Conservation (phyloP, 2,329 filamentous ascomycete species). For the Fonsecaea pugnacius region DNA sequence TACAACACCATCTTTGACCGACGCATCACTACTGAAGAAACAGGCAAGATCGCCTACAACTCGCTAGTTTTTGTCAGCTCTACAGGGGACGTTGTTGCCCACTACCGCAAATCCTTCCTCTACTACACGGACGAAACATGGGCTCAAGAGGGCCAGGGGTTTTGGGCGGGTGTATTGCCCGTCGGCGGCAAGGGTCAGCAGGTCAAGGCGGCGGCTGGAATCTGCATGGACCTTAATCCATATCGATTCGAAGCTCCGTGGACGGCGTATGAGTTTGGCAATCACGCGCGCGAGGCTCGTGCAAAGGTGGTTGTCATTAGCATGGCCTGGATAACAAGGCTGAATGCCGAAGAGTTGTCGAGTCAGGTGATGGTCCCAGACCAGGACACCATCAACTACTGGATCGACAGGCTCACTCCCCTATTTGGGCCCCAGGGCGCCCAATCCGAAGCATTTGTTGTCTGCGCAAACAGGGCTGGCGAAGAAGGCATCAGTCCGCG, state of each 20-base stretch:
- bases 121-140: conserved; percentile 71
- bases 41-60: conserved; percentile 54
- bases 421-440: conserved; percentile 42
- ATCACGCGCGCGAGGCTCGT: conserved; percentile 53
- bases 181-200: conserved; percentile 36
- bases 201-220: conserved; percentile 52
- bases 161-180: conserved; percentile 41
- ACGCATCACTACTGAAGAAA: conserved; percentile 31
- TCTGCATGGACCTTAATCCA: conserved; percentile 65
- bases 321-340: conserved; percentile 67
- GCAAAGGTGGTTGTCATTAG: conserved; percentile 61
- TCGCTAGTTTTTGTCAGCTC: conserved; percentile 63
- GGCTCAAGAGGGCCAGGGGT: conserved; percentile 57
- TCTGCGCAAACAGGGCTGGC: conserved; percentile 54
- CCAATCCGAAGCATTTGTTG: conserved; percentile 47
- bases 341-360: conserved; percentile 55
- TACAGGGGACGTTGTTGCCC: conserved; percentile 57
- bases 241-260: conserved; percentile 64
- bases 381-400: conserved; percentile 65
- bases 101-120: conserved; percentile 68
- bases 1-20: conserved; percentile 35
- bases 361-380: conserved; percentile 55
- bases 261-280: conserved; percentile 65
- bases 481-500: conserved; percentile 45
- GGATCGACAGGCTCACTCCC: conserved; percentile 64